Evolutionary conservation across 139 green algal genomes (phyloP), one percentile per base, ranked within the genome.

Genomic region (Chloropicon primus): DNA sequence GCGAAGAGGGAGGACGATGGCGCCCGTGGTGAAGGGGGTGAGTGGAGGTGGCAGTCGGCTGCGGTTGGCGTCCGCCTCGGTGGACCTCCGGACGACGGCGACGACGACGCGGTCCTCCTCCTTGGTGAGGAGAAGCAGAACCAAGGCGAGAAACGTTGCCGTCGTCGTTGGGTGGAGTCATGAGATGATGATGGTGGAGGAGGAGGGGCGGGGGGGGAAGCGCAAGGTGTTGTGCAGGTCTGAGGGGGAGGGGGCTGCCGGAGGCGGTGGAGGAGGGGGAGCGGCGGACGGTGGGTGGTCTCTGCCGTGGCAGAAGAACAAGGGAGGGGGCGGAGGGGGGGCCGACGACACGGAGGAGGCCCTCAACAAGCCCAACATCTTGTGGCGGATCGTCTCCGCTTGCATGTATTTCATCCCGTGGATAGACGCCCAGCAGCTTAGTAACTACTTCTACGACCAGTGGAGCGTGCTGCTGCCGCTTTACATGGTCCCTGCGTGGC

Each of bases 351-450:
- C 41, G 41, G 41, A 62, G 41, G 41, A 62, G 41, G 41, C 41
- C 17, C 41, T 62, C 10, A 62, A 62, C 41, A 62, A 62, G 27
- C 87, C 87, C 1, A 82, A 77, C 21, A 71, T 88, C 24, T 77
- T 88, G 17, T 90, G 86, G 87, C 74, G 88, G 22, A 72, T 85
- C 21, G 71, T 82, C 26, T 74, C 88, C 24, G 88, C 89, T 1
- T 78, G 89, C 0, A 84, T 85, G 72, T 93, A 92, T 78, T 26
- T 92, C 22, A 82, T 92, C 22, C 89, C 89, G 23, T 92, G 85
- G 86, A 89, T 92, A 22, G 89, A 93, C 82, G 79, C 82, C 3
- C 73, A 89, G 24, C 71, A 72, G 0, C 62, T 87, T 26, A 80
- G 80, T 2, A 26, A 73, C 24, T 73, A 84, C 26, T 77, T 90